Conservation (phyloP, 768 basidiomycete species). For the Coprinopsis marcescibilis region DNA sequence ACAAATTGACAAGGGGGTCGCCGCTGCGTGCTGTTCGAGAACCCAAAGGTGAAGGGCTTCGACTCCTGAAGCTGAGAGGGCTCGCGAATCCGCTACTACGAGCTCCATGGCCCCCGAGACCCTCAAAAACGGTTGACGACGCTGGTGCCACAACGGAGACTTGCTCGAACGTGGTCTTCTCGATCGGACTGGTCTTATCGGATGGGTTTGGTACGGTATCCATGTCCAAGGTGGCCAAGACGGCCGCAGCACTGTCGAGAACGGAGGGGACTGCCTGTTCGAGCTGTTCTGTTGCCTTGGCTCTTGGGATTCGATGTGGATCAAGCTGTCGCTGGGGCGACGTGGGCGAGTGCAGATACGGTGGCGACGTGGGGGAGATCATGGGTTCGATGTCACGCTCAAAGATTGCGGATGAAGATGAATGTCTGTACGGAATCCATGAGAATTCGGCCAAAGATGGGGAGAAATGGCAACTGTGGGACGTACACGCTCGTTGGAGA, state of each 20-base stretch:
- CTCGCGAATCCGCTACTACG: conserved; percentile 54
- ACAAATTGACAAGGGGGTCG: conserved; percentile 42
- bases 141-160: conserved; percentile 62
- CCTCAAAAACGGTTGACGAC: conserved; percentile 13
- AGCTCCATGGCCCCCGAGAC: conserved; percentile 14
- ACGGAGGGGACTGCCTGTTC: conserved; percentile 83
- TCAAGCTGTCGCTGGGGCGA: conserved; percentile 35
- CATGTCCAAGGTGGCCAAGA: conserved; percentile 42
- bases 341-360: conserved; percentile 12
- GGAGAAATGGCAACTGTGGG: no score
- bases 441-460: no score
- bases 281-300: conserved; percentile 66
- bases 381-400: conserved; percentile 84
- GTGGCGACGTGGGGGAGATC: conserved; percentile 31
- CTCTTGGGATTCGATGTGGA: conserved; percentile 70
- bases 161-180: conserved; percentile 41
- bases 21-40: conserved; percentile 9
- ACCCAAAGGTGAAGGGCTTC: conserved; percentile 60
- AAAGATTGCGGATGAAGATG: conserved; percentile 85
- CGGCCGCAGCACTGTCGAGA: conserved; percentile 74
- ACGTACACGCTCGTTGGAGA: background rate
- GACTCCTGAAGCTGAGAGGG: conserved; percentile 61
- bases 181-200: conserved; percentile 16
- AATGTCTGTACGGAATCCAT: conserved; percentile 37
- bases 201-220: background rate